Evolutionary conservation across 257 asterid genomes (phyloP), one percentile per base, ranked within the genome.

Genomic region (Petunia secreta): DNA sequence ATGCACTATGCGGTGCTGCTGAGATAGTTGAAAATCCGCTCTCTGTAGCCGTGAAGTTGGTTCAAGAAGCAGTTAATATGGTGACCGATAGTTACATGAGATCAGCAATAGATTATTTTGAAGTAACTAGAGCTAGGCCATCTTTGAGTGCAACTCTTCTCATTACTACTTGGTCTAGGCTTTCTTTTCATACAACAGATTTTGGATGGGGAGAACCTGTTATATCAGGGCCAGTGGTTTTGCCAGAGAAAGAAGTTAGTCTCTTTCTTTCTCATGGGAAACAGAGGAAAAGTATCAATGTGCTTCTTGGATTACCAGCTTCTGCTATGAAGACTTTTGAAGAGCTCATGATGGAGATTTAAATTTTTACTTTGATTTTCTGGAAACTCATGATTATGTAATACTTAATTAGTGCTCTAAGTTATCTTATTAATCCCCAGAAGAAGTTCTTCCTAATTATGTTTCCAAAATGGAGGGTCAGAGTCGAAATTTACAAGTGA

Each of bases 151-250:
- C 93, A 53, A 95, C 98, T 0, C 89, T 95, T 57, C 80, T 95
- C 71, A 93, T 95, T 79, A 91, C 98, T 1, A 89, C 97, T 3
- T 95, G 99, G 99, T 95, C 97, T 8, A 87, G 88, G 80, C 87
- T 93, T 8, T 87, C 95, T 1, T 95, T 95, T 78, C 92, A 91
- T 90, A 91, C 94, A 0, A 90, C 97, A 0, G 97, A 95, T 82
- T 95, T 95, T 44, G 97, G 98, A 4, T 95, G 97, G 98, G 98
- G 98, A 5, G 92, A 90, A 77, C 97, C 98, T 1, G 75, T 87
- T 46, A 16, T 87, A 37, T 89, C 98, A 1, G 97, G 98, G 36
- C 98, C 95, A 0, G 97, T 91, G 48, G 92, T 86, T 3, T 83
- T 95, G 69, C 98, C 97, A 0, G 97, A 93, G 85, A 95, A 90